These are phyloP conservation scores for Trichopus zeylanicus DNA, from an alignment of 116 monocot species.

Conservation along the genomic window DNA sequence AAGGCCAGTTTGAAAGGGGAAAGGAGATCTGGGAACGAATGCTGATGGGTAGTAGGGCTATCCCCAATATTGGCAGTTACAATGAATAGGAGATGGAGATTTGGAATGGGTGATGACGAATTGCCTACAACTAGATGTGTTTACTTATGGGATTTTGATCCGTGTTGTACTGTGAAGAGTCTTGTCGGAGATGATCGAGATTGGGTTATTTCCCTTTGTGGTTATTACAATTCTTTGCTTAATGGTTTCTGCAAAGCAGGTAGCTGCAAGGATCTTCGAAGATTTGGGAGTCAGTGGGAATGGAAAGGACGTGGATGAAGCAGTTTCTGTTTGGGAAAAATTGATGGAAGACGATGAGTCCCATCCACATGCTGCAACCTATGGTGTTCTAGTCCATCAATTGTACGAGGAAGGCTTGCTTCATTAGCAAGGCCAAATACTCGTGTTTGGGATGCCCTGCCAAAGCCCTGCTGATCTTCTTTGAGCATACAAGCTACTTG, in stretches of 20 bases:
- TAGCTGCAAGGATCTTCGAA: slow-evolving; percentile 34
- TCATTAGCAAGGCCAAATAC: slow-evolving; percentile 62
- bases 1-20: slow-evolving; percentile 42
- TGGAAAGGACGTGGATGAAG: slow-evolving; percentile 35
- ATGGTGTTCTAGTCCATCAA: slow-evolving; percentile 62
- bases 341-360: slow-evolving; percentile 24
- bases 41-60: slow-evolving; percentile 27
- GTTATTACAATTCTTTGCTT: slow-evolving; percentile 61
- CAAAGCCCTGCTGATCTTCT: no score
- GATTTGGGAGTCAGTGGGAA: slow-evolving; percentile 49
- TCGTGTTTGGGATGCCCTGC: slow-evolving; percentile 53
- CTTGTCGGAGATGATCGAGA: slow-evolving; percentile 50
- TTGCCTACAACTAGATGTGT: slow-evolving; percentile 42
- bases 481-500: no score
- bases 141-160: slow-evolving; percentile 65
- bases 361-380: slow-evolving; percentile 43
- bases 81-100: slow-evolving; percentile 50
- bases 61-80: slow-evolving; percentile 57
- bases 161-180: slow-evolving; percentile 52
- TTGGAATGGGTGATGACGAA: slow-evolving; percentile 61
- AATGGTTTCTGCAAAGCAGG: slow-evolving; percentile 42
- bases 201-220: slow-evolving; percentile 42
- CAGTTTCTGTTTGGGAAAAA: slow-evolving; percentile 38
- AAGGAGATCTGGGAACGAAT: slow-evolving; percentile 53
- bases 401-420: slow-evolving; percentile 62